Base-by-base conservation (phyloP, 169 alveolate species). In the Plasmodium gaboni region DNA sequence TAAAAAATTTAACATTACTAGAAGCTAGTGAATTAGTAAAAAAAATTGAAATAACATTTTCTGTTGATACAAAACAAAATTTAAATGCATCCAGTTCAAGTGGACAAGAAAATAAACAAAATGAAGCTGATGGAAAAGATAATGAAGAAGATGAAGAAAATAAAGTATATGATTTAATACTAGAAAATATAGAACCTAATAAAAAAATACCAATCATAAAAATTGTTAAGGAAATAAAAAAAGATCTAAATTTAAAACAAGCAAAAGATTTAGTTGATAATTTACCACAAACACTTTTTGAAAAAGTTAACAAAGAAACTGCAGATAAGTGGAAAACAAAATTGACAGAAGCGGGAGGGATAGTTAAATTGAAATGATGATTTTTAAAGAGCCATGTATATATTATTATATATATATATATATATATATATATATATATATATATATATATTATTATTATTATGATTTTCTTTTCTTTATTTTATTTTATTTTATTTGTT, bases 11-110 rank as follows among this genome's bases (percentile, higher is more conserved):
- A 60, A 92, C 95, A 3, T 87, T 94, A 15, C 61, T 94, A 92
- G 96, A 94, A 89, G 93, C 96, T 13, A 90, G 96, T 19, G 96
- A 94, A 73, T 63, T 94, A 67, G 96, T 94, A 24, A 94, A 89
- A 80, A 87, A 94, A 88, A 94, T 94, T 19, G 96, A 94, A 89
- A 80, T 92, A 63, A 85, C 95, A 13, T 94, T 94, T 64, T 94
- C 95, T 2, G 96, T 94, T 1, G 90, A 93, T n/a, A 74, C 94
- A 13, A 88, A 78, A 64, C 89, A 88, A 70, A 88, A 69, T 71
- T 64, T 92, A 42, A 89, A 92, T 46, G 69, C 80, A 9, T 73
- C 92, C 13, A 85, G 19, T 13, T 74, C 63, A 38, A 74, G 60
- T 19, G 63, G 15, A n/a, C 88, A 50, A 48, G 92, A 91, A 24